A percentile compares a stretch with the other conserved stretches of the same genome.
Evolutionary conservation across 164 flowering plant genomes (phyloP).

Genomic region (Nymphaea colorata): DNA sequence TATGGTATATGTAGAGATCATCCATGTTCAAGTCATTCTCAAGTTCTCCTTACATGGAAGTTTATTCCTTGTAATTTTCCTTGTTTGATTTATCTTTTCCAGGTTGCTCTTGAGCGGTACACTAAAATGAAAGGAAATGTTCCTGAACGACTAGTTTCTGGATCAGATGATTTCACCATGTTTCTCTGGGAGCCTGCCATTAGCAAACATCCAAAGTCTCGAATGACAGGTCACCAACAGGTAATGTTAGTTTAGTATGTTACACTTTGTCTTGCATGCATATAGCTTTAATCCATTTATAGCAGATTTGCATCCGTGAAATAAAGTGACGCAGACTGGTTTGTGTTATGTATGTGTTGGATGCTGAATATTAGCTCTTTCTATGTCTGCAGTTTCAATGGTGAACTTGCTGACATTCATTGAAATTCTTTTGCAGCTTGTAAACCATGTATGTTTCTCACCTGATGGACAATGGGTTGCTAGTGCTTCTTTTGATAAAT

Average conservation of each 20-base stretch:
- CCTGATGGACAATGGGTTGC: conserved; percentile 99
- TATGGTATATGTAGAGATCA: too few species aligned
- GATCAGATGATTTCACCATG: conserved; percentile 98
- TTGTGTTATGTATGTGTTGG: not conserved
- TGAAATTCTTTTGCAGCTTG: conserved; percentile 50
- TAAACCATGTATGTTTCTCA: conserved; percentile 93
- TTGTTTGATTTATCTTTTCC: not conserved
- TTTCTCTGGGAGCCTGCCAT: conserved; percentile 91
- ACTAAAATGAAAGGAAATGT: conserved; percentile 78
- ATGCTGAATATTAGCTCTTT: not conserved
- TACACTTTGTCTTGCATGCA: not conserved
- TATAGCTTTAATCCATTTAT: too few species aligned
- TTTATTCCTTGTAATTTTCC: too few species aligned
- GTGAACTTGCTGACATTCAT: not conserved
- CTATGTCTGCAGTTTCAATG: not conserved
- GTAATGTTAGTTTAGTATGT: conserved; percentile 17
- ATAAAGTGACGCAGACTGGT: not conserved
- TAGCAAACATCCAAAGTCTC: conserved; percentile 78
- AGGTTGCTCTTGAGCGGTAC: conserved; percentile 88
- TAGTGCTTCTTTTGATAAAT: conserved; percentile 96
- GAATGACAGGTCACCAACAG: conserved; percentile 98
- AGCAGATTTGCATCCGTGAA: not conserved
- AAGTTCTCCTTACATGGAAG: too few species aligned
- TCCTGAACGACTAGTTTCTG: conserved; percentile 94
- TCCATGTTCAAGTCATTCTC: too few species aligned